Evolutionary conservation across 148 eudicot genomes (phyloP).

Genomic region (Camellia granthamiana): DNA sequence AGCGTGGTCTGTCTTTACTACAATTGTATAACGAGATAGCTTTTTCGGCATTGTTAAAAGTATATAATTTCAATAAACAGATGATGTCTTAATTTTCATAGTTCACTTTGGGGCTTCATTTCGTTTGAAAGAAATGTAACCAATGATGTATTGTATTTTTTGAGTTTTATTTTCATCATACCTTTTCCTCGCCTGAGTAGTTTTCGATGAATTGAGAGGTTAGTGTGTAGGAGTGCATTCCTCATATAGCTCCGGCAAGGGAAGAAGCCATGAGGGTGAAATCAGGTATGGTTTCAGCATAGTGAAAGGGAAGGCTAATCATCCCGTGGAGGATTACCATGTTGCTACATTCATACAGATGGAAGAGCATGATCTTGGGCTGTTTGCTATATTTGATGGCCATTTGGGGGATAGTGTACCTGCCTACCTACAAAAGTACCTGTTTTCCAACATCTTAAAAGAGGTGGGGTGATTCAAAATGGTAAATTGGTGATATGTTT

Average conservation of each 20-base stretch:
- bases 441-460: conserved; percentile 44
- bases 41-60: background rate
- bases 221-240: conserved; percentile 6
- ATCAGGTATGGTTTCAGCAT: conserved; percentile 46
- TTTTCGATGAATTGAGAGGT: background rate
- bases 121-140: background rate
- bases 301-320: conserved; percentile 57
- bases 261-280: conserved; percentile 45
- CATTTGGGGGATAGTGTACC: conserved; percentile 55
- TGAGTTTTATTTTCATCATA: background rate
- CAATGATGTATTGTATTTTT: background rate
- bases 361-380: conserved; percentile 51
- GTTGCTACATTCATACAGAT: conserved; percentile 45
- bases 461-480: conserved; percentile 37
- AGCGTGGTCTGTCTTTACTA: background rate
- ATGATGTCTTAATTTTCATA: background rate
- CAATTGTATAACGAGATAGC: background rate
- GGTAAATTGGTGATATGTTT: background rate
- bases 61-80: background rate
- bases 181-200: background rate
- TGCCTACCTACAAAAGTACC: conserved; percentile 45
- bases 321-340: conserved; percentile 65
- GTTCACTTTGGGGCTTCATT: background rate
- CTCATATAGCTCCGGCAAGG: conserved; percentile 45
- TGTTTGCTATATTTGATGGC: conserved; percentile 61